Percentiles rank a stretch among this genome's conserved stretches.
Evolutionary conservation across 1,284 basidiomycete genomes (phyloP).

Genomic region (Apiotrichum brassicae): DNA sequence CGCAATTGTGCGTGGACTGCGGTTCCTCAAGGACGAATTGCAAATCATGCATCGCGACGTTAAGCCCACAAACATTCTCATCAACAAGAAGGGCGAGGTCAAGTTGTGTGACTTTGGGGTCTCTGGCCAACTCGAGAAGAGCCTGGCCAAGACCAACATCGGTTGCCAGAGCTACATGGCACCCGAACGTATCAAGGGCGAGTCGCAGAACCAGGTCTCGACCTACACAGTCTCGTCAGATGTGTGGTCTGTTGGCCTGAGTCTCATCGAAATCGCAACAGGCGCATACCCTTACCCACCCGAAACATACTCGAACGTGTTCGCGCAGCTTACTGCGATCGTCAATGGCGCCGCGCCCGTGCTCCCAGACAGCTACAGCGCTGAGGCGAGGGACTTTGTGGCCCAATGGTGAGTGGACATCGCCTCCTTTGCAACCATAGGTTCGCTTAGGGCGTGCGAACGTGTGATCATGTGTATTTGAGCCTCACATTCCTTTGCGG

Average conservation of each 20-base stretch:
- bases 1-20: conserved; percentile 81
- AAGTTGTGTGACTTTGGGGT: conserved; percentile 99
- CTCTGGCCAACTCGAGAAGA: conserved; percentile 93
- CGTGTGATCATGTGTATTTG: not conserved
- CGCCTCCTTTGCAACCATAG: too few species aligned
- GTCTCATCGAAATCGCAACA: conserved; percentile 86
- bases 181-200: conserved; percentile 94
- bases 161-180: conserved; percentile 99
- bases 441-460: too few species aligned
- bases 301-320: conserved; percentile 96
- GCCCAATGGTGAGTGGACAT: conserved; percentile 47
- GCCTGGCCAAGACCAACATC: conserved; percentile 95
- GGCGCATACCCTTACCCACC: conserved; percentile 96
- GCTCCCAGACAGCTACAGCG: conserved; percentile 56
- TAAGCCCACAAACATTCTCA: conserved; percentile 93
- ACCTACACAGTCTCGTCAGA: conserved; percentile 97
- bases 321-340: conserved; percentile 91
- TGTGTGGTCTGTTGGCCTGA: conserved; percentile 95
- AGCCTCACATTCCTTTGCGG: too few species aligned
- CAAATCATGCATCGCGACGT: conserved; percentile 94
- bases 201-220: conserved; percentile 74
- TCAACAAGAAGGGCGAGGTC: conserved; percentile 80
- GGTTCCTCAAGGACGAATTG: conserved; percentile 91
- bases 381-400: conserved; percentile 50
- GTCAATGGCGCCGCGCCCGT: conserved; percentile 88